Evolutionary conservation across 495 filamentous ascomycete genomes (phyloP).

Genomic region (Aspergillus wentii): DNA sequence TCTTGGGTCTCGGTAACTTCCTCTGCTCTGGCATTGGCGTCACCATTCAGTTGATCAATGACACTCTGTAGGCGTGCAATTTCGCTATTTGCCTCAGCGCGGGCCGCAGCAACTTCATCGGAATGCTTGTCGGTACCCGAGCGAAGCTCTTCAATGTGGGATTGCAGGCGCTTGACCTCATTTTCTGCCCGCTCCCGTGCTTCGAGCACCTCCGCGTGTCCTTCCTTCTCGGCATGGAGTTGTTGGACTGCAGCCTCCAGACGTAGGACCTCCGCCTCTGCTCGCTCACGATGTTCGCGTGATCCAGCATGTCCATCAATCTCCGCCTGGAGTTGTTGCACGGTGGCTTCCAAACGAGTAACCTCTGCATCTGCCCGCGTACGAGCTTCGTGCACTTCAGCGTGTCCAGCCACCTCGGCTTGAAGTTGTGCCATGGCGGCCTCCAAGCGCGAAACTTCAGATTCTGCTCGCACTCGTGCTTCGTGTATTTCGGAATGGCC

Average conservation of each 20-base stretch:
- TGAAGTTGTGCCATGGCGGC: conserved; percentile 12
- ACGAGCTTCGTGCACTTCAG: conserved; percentile 8
- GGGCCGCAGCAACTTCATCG: conserved; percentile 12
- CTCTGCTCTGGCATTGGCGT: conserved; percentile 6
- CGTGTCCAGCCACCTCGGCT: background rate
- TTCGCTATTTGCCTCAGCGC: conserved; percentile 16
- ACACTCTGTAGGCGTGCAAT: conserved; percentile 16
- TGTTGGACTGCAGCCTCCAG: conserved; percentile 23
- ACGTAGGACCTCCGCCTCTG: conserved; percentile 48
- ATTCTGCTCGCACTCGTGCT: too few species aligned
- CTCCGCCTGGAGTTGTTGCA: conserved; percentile 11
- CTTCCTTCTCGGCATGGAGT: conserved; percentile 23
- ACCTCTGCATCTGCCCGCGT: conserved; percentile 11
- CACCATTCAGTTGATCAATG: conserved; percentile 16
- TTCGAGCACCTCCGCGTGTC: conserved; percentile 40
- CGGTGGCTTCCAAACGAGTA: conserved; percentile 11
- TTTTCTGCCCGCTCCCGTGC: conserved; percentile 29
- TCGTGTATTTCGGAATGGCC: too few species aligned
- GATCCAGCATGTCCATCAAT: too few species aligned
- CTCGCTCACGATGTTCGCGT: too few species aligned
- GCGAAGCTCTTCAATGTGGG: conserved; percentile 8
- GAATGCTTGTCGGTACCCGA: conserved; percentile 5
- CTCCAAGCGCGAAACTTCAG: conserved; percentile 7
- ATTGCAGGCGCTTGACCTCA: conserved; percentile 15
- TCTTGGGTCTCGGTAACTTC: conserved; percentile 23